Base-by-base conservation (phyloP, 306 rosid genomes). In the Chamaecrista fasciculata region DNA sequence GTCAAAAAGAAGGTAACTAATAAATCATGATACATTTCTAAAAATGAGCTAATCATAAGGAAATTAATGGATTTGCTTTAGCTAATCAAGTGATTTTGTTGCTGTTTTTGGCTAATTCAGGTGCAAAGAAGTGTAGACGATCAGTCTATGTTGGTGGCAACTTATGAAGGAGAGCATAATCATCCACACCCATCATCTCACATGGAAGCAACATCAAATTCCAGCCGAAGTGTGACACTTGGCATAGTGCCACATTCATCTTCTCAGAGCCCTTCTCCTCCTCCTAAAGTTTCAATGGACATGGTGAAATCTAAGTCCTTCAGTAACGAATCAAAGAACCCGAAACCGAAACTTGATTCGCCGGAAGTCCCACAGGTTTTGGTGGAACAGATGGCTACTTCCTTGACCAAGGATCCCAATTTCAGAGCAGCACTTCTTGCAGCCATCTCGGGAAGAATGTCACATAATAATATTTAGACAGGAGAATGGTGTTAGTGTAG, bases 151-250 rank as follows among this genome's bases (percentile, higher is more conserved):
- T 62, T 95, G 31, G 97, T 91, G 36, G 97, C 97, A 29, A 95
- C 99, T 52, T 95, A 95, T 62, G 97, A 95, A 87, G 99, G 99
- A 6, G 99, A 91, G 75, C 99, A 95, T 76, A 95, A 89, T 75
- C 99, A 95, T 76, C 83, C 95, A 4, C 80, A 70, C 34, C 80
- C 89, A 42, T 66, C 86, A 42, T 66, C 86, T 62, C 96, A 73
- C 42, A 51, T 78, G 15, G 96, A 91, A 25, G 79, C 86, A 36
- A 78, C 87, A 47, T 80, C 93, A 1, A 85, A 84, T 46, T 64
- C 88, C 15, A 73, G 70, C 72, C 86, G 87, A n/a, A 4, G 76
- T 24, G 20, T 67, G 72, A 62, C 65, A 21, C 18, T 83, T 3
- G 82, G 76, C 31, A 31, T 91, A n/a, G 84, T 78, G 15, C 86